These are phyloP conservation scores for Botrytis paeoniae DNA, from an alignment of 2,329 filamentous ascomycete genomes.

Conservation along the genomic window DNA sequence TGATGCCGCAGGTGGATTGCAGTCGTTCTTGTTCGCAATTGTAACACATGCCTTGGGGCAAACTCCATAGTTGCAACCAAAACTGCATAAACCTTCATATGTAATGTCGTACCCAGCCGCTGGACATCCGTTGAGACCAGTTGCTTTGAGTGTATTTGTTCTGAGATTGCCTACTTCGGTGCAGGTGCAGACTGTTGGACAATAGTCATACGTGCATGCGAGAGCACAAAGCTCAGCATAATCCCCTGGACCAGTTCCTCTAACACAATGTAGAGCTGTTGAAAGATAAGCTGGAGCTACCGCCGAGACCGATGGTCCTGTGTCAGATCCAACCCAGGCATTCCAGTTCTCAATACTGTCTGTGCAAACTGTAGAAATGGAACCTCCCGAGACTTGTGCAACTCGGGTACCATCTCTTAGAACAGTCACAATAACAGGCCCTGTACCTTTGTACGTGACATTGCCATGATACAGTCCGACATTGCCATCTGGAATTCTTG, in stretches of 20 bases:
- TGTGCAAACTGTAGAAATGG: not conserved
- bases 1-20: too few species aligned
- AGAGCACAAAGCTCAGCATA: slow-evolving; percentile 29
- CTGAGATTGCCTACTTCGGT: too few species aligned
- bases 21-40: too few species aligned
- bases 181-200: not conserved
- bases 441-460: not conserved
- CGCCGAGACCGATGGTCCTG: not conserved
- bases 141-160: too few species aligned
- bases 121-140: too few species aligned
- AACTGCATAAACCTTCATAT: too few species aligned
- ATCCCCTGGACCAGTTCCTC: slow-evolving; percentile 35
- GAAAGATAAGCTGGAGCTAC: not conserved
- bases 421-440: not conserved
- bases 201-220: not conserved
- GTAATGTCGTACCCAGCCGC: too few species aligned
- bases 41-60: too few species aligned
- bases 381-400: not conserved
- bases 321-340: not conserved
- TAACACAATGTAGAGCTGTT: not conserved
- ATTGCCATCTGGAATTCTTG: not conserved
- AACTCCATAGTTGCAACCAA: too few species aligned
- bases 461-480: not conserved
- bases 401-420: not conserved
- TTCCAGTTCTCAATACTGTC: slow-evolving; percentile 1